Base-by-base conservation (phyloP, 2,329 filamentous ascomycete genomes). In the Daldinia sp. region DNA sequence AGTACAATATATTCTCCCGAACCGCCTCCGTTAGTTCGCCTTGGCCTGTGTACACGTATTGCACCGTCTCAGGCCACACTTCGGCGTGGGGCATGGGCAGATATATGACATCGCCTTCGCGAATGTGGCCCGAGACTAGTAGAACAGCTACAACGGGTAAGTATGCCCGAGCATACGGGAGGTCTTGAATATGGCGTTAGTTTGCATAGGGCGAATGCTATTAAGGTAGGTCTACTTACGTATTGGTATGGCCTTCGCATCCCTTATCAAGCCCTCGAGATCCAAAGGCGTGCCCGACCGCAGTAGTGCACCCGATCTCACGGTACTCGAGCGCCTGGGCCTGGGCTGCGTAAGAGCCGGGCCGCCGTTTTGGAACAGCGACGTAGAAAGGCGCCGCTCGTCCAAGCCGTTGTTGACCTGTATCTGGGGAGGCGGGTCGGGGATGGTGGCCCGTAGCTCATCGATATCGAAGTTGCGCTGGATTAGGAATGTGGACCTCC, bases 21-120 rank as follows among this genome's bases (percentile, higher is more conserved):
- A 85, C 79, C 1, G 78, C 77, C 9, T 78, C 76, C 0, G 80
- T 84, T 49, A 82, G 59, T 45, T 79, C 76, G 10, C 79, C 79
- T 54, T 80, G 75, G 32, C 82, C 82, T 0, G 82, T 85, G 70
- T 87, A 88, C 23, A 85, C 77, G 68, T 85, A 83, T 3, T 77
- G 75, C n/a, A 86, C 76, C 0, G 85, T 87, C 55, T 84, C 80
- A 2, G 73, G 70, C 86, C 86, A 89, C 6, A 77, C 81, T 51
- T 81, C 80, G 0, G 86, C 85, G 58, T 83, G 78, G 1, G 86
- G 86, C 56, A 89, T 66, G 0, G 86, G 85, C 8, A 89, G 75
- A 65, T 88, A 85, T 52, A 89, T 77, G 1, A 77, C 76, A 68
- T 88, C 86, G 25, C 84, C 82, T 21, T 78, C 77, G 11, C 75